These are phyloP conservation scores for Candida golubevii DNA, from an alignment of 805 yeast species.

Conservation along the genomic window DNA sequence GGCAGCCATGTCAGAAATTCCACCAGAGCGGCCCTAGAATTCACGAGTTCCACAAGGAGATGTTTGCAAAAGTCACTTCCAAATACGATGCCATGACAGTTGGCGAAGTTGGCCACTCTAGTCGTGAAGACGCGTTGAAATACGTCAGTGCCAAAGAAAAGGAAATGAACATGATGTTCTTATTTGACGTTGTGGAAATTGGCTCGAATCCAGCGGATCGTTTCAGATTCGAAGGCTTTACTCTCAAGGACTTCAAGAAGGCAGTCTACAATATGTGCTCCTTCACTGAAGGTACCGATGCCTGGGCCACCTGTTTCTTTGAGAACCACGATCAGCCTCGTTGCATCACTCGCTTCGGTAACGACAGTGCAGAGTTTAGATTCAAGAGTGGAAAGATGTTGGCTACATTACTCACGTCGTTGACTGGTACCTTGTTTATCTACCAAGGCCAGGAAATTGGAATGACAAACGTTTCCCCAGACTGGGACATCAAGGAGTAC, in stretches of 20 bases:
- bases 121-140: conserved; percentile 39
- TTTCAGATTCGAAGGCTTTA: conserved; percentile 30
- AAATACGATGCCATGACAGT: conserved; percentile 53
- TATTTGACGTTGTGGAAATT: conserved; percentile 31
- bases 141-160: conserved; percentile 38
- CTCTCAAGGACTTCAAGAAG: conserved; percentile 38
- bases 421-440: conserved; percentile 52
- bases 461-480: conserved; percentile 44
- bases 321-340: conserved; percentile 62
- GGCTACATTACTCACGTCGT: conserved; percentile 40
- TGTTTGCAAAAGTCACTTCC: conserved; percentile 39
- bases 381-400: conserved; percentile 45
- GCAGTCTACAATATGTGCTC: conserved; percentile 32
- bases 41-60: conserved; percentile 53
- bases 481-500: conserved; percentile 48
- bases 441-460: conserved; percentile 64
- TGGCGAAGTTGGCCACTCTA: conserved; percentile 49
- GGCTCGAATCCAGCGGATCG: conserved; percentile 36
- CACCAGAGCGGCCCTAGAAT: conserved; percentile 50
- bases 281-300: conserved; percentile 47
- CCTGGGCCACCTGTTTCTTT: conserved; percentile 52
- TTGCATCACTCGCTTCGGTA: conserved; percentile 48
- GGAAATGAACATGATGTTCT: conserved; percentile 41
- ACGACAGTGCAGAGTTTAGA: conserved; percentile 28
- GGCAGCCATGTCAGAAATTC: conserved; percentile 34